Conservation (phyloP, 2,329 filamentous ascomycete species). For the Hypoxylon sp. region DNA sequence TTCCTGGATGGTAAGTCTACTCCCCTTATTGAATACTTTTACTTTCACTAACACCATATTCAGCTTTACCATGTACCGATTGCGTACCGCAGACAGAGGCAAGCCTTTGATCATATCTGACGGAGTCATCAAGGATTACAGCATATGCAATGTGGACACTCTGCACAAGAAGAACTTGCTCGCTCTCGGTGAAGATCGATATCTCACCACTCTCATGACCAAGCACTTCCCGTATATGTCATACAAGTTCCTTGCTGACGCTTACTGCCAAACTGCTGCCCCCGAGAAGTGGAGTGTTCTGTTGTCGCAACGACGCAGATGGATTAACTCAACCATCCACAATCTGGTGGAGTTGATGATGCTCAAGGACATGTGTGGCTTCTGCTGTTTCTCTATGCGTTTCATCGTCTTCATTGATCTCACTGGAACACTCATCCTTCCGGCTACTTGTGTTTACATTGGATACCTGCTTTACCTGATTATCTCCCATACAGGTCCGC, state of each 20-base stretch:
- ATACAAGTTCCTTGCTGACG: conserved; percentile 95
- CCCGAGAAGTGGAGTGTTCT: conserved; percentile 95
- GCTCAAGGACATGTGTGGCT: conserved; percentile 94
- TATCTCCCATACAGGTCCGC: conserved; percentile 76
- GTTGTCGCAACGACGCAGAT: conserved; percentile 96
- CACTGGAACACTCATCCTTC: conserved; percentile 91
- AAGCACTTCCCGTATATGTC: conserved; percentile 97
- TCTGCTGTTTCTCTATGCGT: conserved; percentile 99
- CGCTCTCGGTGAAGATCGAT: conserved; percentile 86
- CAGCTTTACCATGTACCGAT: conserved; percentile 99
- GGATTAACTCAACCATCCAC: conserved; percentile 99
- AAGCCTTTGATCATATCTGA: conserved; percentile 95
- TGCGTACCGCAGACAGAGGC: conserved; percentile 93
- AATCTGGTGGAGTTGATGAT: conserved; percentile 93
- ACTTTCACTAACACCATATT: conserved; percentile 50
- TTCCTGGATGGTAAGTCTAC: conserved; percentile 92
- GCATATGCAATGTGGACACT: conserved; percentile 90
- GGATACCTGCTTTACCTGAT: conserved; percentile 89
- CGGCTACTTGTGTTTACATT: conserved; percentile 88
- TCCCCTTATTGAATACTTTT: background rate
- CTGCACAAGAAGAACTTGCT: conserved; percentile 90
- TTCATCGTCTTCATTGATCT: conserved; percentile 97
- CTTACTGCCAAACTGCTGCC: conserved; percentile 92
- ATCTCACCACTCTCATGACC: conserved; percentile 95
- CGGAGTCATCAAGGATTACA: conserved; percentile 88